Conservation (phyloP, 2,329 filamentous ascomycete species). For the Alternaria viburni region DNA sequence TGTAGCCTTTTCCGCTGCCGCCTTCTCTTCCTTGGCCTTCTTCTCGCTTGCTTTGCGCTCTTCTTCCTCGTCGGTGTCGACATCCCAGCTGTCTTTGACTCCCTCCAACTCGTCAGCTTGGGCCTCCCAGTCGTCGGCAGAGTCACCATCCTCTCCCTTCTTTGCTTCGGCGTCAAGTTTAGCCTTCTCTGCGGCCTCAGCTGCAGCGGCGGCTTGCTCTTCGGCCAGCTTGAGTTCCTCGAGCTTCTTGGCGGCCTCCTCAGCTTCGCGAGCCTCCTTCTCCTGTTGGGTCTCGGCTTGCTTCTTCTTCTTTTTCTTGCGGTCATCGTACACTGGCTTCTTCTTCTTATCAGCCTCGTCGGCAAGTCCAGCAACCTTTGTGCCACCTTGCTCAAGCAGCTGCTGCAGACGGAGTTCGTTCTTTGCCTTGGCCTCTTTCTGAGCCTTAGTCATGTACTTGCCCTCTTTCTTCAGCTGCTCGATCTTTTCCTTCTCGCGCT, state of each 20-base stretch:
- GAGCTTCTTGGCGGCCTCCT: slow-evolving; percentile 63
- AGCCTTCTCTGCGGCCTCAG: slow-evolving; percentile 73
- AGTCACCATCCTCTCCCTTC: slow-evolving; percentile 67
- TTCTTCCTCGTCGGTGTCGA: slow-evolving; percentile 75
- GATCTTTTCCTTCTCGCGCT: slow-evolving; percentile 83
- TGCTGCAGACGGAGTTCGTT: slow-evolving; percentile 83
- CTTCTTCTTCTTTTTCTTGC: slow-evolving; percentile 79
- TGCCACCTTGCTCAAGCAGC: slow-evolving; percentile 79
- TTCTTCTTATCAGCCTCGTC: slow-evolving; percentile 75
- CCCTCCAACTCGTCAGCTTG: slow-evolving; percentile 75
- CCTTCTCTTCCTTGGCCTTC: slow-evolving; percentile 29
- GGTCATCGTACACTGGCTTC: slow-evolving; percentile 75
- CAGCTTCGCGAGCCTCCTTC: slow-evolving; percentile 55
- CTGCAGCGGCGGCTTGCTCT: slow-evolving; percentile 76
- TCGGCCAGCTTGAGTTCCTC: slow-evolving; percentile 59
- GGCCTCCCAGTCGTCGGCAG: slow-evolving; percentile 84
- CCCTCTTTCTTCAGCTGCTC: slow-evolving; percentile 88
- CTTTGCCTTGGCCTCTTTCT: slow-evolving; percentile 80
- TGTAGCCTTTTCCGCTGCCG: slow-evolving; percentile 40
- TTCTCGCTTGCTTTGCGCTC: slow-evolving; percentile 49
- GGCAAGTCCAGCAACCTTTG: slow-evolving; percentile 61
- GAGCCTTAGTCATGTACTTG: slow-evolving; percentile 84
- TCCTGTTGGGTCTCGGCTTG: slow-evolving; percentile 62
- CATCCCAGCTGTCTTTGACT: slow-evolving; percentile 96
- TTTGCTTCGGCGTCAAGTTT: slow-evolving; percentile 65